Conservation (phyloP, 106 monocot genomes). For the Phalaenopsis aphrodite region DNA sequence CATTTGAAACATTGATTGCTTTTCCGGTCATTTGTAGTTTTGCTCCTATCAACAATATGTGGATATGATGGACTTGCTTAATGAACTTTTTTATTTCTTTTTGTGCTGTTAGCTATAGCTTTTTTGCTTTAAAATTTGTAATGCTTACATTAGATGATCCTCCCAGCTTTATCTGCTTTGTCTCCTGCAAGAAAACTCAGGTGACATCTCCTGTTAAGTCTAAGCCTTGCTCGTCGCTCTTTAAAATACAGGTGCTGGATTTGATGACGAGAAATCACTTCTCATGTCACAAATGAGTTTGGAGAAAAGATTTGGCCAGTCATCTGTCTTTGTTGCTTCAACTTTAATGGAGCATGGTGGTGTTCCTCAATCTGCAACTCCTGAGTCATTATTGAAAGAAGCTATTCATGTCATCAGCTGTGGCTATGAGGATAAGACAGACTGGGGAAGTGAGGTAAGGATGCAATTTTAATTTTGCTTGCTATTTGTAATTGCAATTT, state of each 20-base stretch:
- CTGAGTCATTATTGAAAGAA: constrained; percentile 46
- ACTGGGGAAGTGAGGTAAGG: constrained; percentile 78
- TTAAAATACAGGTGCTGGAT: constrained; percentile 20
- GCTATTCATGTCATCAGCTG: constrained; percentile 42
- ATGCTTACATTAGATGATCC: background rate
- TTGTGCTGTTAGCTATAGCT: background rate
- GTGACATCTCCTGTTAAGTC: background rate
- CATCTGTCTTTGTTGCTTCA: constrained; percentile 23
- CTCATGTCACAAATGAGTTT: constrained; percentile 32
- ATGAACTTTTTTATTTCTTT: background rate
- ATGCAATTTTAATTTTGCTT: background rate
- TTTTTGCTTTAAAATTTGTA: background rate
- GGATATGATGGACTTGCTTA: background rate
- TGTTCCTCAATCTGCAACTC: constrained; percentile 76
- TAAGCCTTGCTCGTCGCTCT: background rate
- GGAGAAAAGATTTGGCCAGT: constrained; percentile 33
- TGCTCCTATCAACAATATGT: background rate
- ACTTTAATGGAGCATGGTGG: constrained; percentile 48
- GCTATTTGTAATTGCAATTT: background rate
- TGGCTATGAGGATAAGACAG: constrained; percentile 44
- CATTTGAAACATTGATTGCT: no score
- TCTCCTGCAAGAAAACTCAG: background rate
- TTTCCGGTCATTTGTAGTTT: background rate
- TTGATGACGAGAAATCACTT: constrained; percentile 31
- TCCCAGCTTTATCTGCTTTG: background rate